Evolutionary conservation across 2,329 filamentous ascomycete species (phyloP).

Genomic region (Cercospora nicotianae): DNA sequence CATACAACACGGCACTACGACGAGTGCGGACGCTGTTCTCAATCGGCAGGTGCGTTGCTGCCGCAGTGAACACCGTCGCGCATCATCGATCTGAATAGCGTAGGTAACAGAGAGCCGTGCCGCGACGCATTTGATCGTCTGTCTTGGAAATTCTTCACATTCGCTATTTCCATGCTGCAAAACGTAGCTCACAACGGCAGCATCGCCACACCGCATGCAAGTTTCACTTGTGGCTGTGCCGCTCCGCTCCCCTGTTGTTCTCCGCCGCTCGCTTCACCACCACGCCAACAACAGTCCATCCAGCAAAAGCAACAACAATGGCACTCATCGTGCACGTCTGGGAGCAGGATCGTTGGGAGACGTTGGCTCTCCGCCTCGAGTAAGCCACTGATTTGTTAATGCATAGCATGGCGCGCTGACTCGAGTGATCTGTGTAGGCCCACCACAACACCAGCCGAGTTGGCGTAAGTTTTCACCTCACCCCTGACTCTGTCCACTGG

Average conservation of each 20-base stretch:
- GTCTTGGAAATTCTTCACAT: neutral
- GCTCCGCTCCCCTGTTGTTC: neutral
- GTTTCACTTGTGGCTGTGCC: neutral
- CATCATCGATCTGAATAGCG: neutral
- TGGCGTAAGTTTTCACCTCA: neutral
- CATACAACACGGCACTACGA: neutral
- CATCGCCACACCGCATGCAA: neutral
- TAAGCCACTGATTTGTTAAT: neutral
- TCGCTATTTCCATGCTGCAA: neutral
- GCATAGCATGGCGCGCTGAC: neutral
- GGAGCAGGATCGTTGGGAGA: neutral
- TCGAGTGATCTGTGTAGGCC: neutral
- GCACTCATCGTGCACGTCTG: neutral
- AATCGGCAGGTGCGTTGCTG: neutral
- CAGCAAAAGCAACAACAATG: neutral
- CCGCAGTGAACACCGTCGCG: neutral
- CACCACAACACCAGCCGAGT: neutral
- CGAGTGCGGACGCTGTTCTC: neutral
- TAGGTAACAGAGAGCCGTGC: neutral
- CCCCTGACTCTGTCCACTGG: neutral
- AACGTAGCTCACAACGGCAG: neutral
- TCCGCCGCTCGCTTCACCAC: neutral
- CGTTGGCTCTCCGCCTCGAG: neutral
- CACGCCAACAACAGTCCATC: neutral
- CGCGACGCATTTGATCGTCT: neutral